Evolutionary conservation across 1,139 yeast species (phyloP), one percentile per base, ranked within the genome.

Genomic region (Geotrichum reessii): DNA sequence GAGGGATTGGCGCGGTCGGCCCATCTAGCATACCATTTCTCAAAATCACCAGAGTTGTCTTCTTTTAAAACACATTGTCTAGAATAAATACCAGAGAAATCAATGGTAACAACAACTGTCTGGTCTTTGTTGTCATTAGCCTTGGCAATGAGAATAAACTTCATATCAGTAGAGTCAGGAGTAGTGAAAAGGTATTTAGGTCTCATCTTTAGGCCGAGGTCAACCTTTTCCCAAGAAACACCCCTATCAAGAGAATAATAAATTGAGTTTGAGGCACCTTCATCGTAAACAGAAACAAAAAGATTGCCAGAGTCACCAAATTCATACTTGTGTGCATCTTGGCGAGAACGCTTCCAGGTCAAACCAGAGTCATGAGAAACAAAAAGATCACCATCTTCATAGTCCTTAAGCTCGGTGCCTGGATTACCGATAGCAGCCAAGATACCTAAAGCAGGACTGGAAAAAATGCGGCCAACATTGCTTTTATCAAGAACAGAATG

Each of bases 241-340:
- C 96, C 97, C 69, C 88, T 93, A 68, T 90, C 91, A 49, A 86
- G 70, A 0, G 96, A 87, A 66, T 77, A 90, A 61, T 75, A 76
- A 14, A 71, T 62, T 12, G 63, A 61, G 50, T 64, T 63, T 11
- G 69, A 61, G 19, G 61, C 56, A 12, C 65, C 67, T 17, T 61
- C 65, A 53, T 72, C 77, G 19, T 84, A 84, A 6, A 83, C 75
- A 1, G 91, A 89, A 1, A 87, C 74, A 50, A 89, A 79, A 4
- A 89, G 71, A 69, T 89, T 89, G 54, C 96, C 97, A 60, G 82
- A 81, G 71, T 90, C 96, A 58, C 95, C 96, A 73, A 84, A 86
- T 0, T 86, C 77, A 64, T 81, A 84, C 4, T 78, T 67, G 51
- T 83, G 76, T 1, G 91, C 83, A 47, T 76, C 80, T 47, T 82